Evolutionary conservation across 345 rosid species (phyloP), one percentile per base, ranked within the genome.

Genomic region (Corchorus olitorius): DNA sequence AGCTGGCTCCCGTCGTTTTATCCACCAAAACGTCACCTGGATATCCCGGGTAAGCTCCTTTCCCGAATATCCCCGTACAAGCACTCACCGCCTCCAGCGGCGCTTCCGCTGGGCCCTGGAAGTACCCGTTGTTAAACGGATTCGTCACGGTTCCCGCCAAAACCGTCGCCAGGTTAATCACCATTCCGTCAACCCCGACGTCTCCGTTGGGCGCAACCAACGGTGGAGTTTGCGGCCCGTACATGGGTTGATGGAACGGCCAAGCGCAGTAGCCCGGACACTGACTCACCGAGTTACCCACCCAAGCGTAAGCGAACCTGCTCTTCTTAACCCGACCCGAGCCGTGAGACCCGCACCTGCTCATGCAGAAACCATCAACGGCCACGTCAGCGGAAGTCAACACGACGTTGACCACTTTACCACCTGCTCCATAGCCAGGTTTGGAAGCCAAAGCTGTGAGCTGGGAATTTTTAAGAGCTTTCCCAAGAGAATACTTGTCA

Each of bases 251-350:
- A 83, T 94, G 93, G 68, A 94, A 94, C 5, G 97, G 97, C 98
- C 98, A 94, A 49, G 96, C 93, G 81, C 97, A 94, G 34, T 92
- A 87, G 7, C 97, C 97, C 0, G 97, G 97, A 46, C 98, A 94
- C 79, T 81, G 90, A 55, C 77, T 76, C 79, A 60, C 88, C 13
- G 98, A 83, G 85, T 94, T 88, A 10, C 97, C 97, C 0, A 91
- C 95, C 98, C 98, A 93, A 0, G 89, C 82, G 66, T 87, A 94
- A 13, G 89, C 83, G 4, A 80, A 83, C 72, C 71, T 79, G 20
- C 73, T 69, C 53, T 49, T 59, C 17, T 66, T 56, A 7, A 58
- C 62, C 20, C 61, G 50, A 52, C 54, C 75, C 33, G 80, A 70
- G 41, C 92, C 95, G 76, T 93, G 98, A 1, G 90, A 77, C 1